Conservation (phyloP, 805 yeast species). For the Maudiozyma bulderi region DNA sequence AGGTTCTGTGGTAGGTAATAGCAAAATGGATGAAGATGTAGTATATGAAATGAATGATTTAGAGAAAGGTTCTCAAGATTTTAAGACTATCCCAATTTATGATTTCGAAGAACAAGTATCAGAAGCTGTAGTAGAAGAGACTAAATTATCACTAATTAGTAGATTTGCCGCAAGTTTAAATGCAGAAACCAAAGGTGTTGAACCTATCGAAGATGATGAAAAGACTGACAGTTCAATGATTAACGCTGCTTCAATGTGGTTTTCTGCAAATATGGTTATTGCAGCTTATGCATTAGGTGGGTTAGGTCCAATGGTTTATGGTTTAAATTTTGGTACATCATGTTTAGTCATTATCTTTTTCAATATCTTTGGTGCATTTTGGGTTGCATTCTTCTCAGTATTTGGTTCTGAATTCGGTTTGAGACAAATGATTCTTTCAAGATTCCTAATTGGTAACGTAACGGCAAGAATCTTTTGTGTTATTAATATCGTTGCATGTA, state of each 20-base stretch:
- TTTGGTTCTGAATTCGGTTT: constrained; percentile 81
- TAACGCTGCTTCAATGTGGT: constrained; percentile 82
- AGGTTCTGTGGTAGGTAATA: constrained; percentile 4
- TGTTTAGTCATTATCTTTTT: constrained; percentile 12
- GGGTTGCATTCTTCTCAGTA: constrained; percentile 74
- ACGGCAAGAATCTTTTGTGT: constrained; percentile 70
- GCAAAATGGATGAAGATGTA: constrained; percentile 1
- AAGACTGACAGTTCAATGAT: constrained; percentile 55
- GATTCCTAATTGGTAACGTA: constrained; percentile 66
- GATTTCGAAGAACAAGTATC: constrained; percentile 3
- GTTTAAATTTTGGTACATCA: constrained; percentile 33
- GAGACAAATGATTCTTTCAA: constrained; percentile 76
- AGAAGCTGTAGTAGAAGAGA: constrained; percentile 8
- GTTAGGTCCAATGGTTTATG: constrained; percentile 53
- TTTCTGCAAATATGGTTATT: constrained; percentile 79
- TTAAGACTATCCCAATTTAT: constrained; percentile 3
- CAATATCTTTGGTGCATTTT: constrained; percentile 48
- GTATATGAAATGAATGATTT: constrained; percentile 4
- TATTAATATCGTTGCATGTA: constrained; percentile 72
- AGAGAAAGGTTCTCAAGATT: constrained; percentile 4
- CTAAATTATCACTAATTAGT: constrained; percentile 12
- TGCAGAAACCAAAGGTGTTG: constrained; percentile 68
- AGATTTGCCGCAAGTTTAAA: constrained; percentile 21
- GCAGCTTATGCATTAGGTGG: constrained; percentile 76
- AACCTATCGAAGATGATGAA: constrained; percentile 68